Base-by-base conservation (phyloP, 2,329 filamentous ascomycete genomes). In the Phaeosphaeriaceae sp. region DNA sequence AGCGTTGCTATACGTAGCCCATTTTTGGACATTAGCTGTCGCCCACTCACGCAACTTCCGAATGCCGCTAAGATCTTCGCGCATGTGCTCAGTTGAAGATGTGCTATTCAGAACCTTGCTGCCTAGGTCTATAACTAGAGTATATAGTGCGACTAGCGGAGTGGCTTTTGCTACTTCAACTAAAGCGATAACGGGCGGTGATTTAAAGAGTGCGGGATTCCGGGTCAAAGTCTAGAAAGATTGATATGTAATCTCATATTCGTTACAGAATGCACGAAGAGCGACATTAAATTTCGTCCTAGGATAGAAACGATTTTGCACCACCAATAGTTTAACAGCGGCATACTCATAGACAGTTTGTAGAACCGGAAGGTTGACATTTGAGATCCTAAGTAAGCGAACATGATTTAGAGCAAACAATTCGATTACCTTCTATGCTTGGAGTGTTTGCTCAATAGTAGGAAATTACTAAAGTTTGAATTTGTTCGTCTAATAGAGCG, bases 301-400 rank as follows among this genome's bases (percentile, higher is more conserved):
- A 1, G 75, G 71, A 64, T 87, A 83, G 72, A 94, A 90, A 1
- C 88, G 82, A 64, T 94, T 93, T 74, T 94, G 90, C 4, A 92
- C 86, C 1, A 92, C 81, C 1, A 81, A 77, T 0, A 83, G 84
- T 56, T 81, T 82, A 58, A 84, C 65, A 0, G 61, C 72, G 3
- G 77, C 75, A 15, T 74, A 61, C 3, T 76, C 64, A 50, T 79
- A 78, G 1, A 92, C 73, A 4, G 74, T 71, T 43, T 80, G 68
- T 0, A 94, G 77, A 1, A 83, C 71, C 0, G 77, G 68, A 2
- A 88, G 72, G n/a, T 78, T 76, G n/a, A 83, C 82, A 70, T 94
- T 94, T 45, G 88, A 91, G 46, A 94, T 87, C 33, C 90, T 90
- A 6, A 94, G 77, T 23, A 83, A 79, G 33, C 84, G 84, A 54